Evolutionary conservation across 176 grass and related monocot species (phyloP).

Genomic region (Pontederia crassipes): DNA sequence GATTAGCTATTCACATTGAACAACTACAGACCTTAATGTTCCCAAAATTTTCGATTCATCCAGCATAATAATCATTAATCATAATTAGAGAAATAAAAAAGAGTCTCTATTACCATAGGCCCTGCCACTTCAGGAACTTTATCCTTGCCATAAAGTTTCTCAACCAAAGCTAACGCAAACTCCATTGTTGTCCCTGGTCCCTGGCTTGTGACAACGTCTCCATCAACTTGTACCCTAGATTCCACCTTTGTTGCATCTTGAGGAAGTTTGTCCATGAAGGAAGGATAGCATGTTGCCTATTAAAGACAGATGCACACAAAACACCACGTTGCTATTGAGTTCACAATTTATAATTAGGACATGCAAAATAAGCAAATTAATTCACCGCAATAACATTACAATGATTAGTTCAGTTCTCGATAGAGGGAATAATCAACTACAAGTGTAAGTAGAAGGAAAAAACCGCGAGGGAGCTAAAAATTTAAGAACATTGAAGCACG

Average conservation of each 20-base stretch:
- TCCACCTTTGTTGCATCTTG: slow-evolving; percentile 34
- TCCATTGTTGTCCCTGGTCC: slow-evolving; percentile 40
- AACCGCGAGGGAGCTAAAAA: too few relatives aligned
- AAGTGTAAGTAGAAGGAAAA: background rate
- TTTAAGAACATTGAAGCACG: background rate
- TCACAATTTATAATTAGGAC: too few relatives aligned
- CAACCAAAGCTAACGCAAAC: slow-evolving; percentile 38
- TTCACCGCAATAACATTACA: too few relatives aligned
- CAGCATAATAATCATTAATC: background rate
- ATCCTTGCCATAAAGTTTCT: slow-evolving; percentile 43
- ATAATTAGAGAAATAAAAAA: slow-evolving; percentile 24
- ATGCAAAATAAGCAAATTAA: too few relatives aligned
- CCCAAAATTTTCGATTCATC: background rate
- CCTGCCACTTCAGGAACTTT: slow-evolving; percentile 41
- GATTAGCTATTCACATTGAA: background rate
- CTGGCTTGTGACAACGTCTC: slow-evolving; percentile 28
- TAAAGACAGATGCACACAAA: background rate
- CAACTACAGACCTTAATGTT: background rate
- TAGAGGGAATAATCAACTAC: too few relatives aligned
- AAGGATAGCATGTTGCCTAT: slow-evolving; percentile 60
- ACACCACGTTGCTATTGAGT: background rate
- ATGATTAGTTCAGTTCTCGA: too few relatives aligned
- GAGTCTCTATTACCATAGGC: slow-evolving; percentile 26
- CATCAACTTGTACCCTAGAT: slow-evolving; percentile 50
- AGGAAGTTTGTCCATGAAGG: slow-evolving; percentile 42